Conservation (phyloP, 139 green algal genomes). For the Nannochloris sp. region DNA sequence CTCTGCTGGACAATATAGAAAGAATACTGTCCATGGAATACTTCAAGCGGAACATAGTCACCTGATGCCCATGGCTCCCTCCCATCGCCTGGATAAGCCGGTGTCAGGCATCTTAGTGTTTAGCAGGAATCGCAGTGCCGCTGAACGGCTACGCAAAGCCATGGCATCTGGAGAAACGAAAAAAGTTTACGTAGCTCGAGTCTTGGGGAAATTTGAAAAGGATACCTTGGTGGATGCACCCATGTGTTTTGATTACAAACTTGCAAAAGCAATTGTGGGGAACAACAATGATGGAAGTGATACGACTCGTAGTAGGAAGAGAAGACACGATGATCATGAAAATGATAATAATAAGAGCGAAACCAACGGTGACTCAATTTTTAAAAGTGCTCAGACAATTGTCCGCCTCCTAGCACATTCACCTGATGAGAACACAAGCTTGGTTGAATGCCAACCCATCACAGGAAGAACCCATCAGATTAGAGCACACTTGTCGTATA, state of each 20-base stretch:
- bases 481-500: slow-evolving; percentile 51
- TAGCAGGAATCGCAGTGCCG: slow-evolving; percentile 42
- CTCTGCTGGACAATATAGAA: slow-evolving; percentile 80
- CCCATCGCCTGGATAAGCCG: slow-evolving; percentile 75
- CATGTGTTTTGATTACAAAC: background rate
- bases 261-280: background rate
- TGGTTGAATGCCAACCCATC: slow-evolving; percentile 51
- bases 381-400: slow-evolving; percentile 26
- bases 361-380: background rate
- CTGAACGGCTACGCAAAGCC: slow-evolving; percentile 38
- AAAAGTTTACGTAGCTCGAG: slow-evolving; percentile 80
- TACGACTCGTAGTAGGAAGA: background rate
- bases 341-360: background rate
- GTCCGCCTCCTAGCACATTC: slow-evolving; percentile 41
- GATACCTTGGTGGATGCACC: background rate
- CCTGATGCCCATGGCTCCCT: slow-evolving; percentile 53
- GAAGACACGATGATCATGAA: background rate
- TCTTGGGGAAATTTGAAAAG: slow-evolving; percentile 58
- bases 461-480: slow-evolving; percentile 72
- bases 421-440: slow-evolving; percentile 45
- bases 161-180: slow-evolving; percentile 39
- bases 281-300: no score
- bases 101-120: slow-evolving; percentile 84
- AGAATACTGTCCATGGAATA: slow-evolving; percentile 82
- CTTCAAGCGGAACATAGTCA: slow-evolving; percentile 50